phyloP scores from a whole-genome alignment of 495 filamentous ascomycete species.

The Neurospora terricola region DNA sequence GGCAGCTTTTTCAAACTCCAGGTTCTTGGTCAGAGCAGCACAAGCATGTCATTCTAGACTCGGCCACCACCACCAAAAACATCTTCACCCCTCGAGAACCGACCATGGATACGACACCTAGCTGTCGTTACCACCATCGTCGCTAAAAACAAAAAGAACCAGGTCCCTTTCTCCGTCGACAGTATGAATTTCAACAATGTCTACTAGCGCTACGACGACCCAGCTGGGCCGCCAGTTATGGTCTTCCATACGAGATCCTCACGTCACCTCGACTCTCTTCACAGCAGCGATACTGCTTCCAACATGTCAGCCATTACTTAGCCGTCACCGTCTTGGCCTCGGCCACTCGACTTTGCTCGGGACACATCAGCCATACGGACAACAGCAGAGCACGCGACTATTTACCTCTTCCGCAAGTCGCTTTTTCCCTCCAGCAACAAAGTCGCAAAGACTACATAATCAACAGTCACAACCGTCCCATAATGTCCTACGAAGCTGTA shows the following conservation, averaged over 20 bases:
- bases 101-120: not conserved
- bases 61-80: not conserved
- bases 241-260: constrained; percentile 33
- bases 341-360: not conserved
- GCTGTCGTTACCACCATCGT: not conserved
- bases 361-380: not conserved
- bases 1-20: not conserved
- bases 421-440: constrained; percentile 3
- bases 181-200: constrained; percentile 36
- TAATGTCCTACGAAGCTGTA: constrained; percentile 31
- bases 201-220: constrained; percentile 33
- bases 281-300: constrained; percentile 21
- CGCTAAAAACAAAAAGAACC: not conserved
- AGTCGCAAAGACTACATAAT: constrained; percentile 11
- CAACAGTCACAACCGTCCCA: not conserved
- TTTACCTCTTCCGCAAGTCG: not conserved
- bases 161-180: not conserved
- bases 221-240: constrained; percentile 36
- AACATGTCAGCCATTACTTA: constrained; percentile 14
- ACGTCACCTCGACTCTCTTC: constrained; percentile 14
- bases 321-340: constrained; percentile 2
- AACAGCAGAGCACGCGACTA: not conserved
- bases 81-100: not conserved
- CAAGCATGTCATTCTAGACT: not conserved
- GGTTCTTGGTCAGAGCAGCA: not conserved